Evolutionary conservation across 1,139 yeast species (phyloP).

Genomic region (Nematodospora anomalae): DNA sequence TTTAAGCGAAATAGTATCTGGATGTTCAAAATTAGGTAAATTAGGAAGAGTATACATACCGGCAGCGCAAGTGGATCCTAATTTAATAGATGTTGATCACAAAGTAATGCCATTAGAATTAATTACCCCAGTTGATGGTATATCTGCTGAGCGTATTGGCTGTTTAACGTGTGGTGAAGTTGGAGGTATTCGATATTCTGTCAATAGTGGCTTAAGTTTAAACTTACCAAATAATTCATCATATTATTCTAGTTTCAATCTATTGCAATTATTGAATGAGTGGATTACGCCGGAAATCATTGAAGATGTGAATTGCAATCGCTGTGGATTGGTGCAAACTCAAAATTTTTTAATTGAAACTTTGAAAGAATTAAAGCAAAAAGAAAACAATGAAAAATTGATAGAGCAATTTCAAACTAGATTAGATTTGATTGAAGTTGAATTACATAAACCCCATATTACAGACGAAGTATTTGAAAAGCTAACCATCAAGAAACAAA

Average conservation of each 20-base stretch:
- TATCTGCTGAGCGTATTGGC: constrained; percentile 83
- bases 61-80: constrained; percentile 72
- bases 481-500: constrained; percentile 73
- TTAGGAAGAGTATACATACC: constrained; percentile 69
- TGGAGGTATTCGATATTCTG: constrained; percentile 86
- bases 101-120: constrained; percentile 55
- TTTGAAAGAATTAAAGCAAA: constrained; percentile 28
- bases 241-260: constrained; percentile 42
- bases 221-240: constrained; percentile 50
- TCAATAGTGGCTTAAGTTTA: constrained; percentile 76
- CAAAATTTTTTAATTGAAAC: constrained; percentile 44
- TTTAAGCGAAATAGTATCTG: constrained; percentile 34
- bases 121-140: constrained; percentile 87
- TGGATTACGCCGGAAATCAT: constrained; percentile 84
- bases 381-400: constrained; percentile 39
- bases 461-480: constrained; percentile 77
- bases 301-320: constrained; percentile 88
- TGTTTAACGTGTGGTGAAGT: constrained; percentile 88
- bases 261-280: constrained; percentile 61
- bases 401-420: constrained; percentile 50
- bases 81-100: constrained; percentile 37
- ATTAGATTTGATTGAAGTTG: constrained; percentile 54
- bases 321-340: constrained; percentile 77
- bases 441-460: constrained; percentile 64
- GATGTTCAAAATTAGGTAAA: constrained; percentile 52